Evolutionary conservation across 768 basidiomycete species (phyloP), one percentile per base, ranked within the genome.

Genomic region (Mrakia gelida): DNA sequence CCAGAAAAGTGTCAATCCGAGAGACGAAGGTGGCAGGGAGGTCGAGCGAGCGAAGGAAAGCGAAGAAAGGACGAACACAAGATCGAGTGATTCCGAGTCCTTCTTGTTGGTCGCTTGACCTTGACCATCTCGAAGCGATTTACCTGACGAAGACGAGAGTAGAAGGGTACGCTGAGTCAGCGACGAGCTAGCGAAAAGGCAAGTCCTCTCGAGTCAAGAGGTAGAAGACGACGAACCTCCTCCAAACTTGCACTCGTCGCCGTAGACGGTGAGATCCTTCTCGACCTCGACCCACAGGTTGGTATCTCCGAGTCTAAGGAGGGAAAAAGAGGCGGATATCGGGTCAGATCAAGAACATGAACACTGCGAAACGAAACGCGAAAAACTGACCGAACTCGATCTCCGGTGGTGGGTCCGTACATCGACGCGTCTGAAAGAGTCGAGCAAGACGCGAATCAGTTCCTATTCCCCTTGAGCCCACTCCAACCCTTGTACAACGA

Each of bases 101-200:
- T 89, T 86, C 18, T 90, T 86, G 80, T 92, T 89, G 1, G 92
- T 92, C 0, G 91, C 91, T 83, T 98, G 95, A 11, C 95, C 97
- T 92, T 97, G 96, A 8, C 97, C 97, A 82, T 98, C 97, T 32
- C 96, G 91, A 73, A 98, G 92, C 1, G 91, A 89, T 85, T 98
- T 98, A 26, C 95, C 93, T 93, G 80, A 9, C 21, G 59, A 15
- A 45, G 4, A 15, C 3, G 16, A 54, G 41, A 3, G 32, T 52
- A 41, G 11, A 38, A 21, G 21, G 23, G 56, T 16, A n/a, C 4
- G 45, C 49, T 23, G 1, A 41, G 23, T 28, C 63, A 68, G 28
- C 56, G 61, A 13, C 11, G 45, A 65, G 52, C 11, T 45, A 45
- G 2, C 21, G 54, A 56, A 23, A 56, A 56, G 18, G 4, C 13